Conservation (phyloP, 106 monocot genomes). For the Dactylorhiza incarnata region DNA sequence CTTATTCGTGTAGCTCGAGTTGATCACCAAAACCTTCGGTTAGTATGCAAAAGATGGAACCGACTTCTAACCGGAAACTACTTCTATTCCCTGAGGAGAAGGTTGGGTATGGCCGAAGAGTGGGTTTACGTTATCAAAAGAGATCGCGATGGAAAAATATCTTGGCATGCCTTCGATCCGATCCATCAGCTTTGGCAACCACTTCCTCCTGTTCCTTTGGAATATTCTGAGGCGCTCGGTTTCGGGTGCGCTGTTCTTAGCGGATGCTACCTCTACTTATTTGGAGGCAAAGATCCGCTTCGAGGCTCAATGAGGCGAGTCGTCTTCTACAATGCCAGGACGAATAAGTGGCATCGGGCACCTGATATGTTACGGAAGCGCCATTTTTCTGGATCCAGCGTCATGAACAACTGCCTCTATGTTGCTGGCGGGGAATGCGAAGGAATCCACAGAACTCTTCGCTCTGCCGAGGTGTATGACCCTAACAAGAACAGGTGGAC, state of each 20-base stretch:
- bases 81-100: slow-evolving; percentile 47
- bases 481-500: slow-evolving; percentile 52
- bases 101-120: slow-evolving; percentile 38
- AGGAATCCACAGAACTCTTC: slow-evolving; percentile 42
- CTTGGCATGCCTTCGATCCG: slow-evolving; percentile 57
- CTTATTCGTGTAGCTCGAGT: slow-evolving; percentile 40
- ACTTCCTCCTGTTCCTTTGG: slow-evolving; percentile 40
- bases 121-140: slow-evolving; percentile 49
- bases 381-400: slow-evolving; percentile 49
- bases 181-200: slow-evolving; percentile 40
- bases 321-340: slow-evolving; percentile 44
- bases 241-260: slow-evolving; percentile 48
- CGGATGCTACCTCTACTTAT: slow-evolving; percentile 44
- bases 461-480: slow-evolving; percentile 44
- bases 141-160: slow-evolving; percentile 46
- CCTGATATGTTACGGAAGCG: slow-evolving; percentile 49
- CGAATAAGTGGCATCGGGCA: slow-evolving; percentile 52
- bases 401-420: slow-evolving; percentile 48
- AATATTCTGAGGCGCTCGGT: slow-evolving; percentile 40
- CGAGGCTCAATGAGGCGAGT: slow-evolving; percentile 45
- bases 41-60: slow-evolving; percentile 50
- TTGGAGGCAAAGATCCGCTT: slow-evolving; percentile 50
- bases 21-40: slow-evolving; percentile 30
- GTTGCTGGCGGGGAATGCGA: slow-evolving; percentile 56
- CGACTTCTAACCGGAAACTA: slow-evolving; percentile 44